A percentile compares a stretch with the other conserved stretches of the same genome.
phyloP scores from a whole-genome alignment of 352 stramenopile species.

The Lagenidium sp. region DNA sequence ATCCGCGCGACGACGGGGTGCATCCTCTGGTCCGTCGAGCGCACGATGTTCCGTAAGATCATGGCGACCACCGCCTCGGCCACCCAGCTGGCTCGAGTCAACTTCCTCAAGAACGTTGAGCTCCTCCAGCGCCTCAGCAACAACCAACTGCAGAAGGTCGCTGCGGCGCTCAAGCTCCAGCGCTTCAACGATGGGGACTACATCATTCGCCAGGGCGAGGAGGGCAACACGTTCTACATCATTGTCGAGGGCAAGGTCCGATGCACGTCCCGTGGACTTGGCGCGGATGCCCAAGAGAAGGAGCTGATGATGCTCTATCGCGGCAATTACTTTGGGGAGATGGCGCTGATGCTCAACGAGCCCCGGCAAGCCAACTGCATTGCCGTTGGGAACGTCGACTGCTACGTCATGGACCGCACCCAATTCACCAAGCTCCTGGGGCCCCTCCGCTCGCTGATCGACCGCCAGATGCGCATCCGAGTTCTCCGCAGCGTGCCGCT shows the following conservation, averaged over 20 bases:
- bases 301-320: conserved; percentile 71
- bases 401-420: conserved; percentile 84
- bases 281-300: conserved; percentile 46
- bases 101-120: conserved; percentile 93
- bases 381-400: conserved; percentile 72
- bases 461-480: conserved; percentile 89
- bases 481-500: conserved; percentile 88
- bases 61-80: conserved; percentile 72
- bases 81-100: conserved; percentile 67
- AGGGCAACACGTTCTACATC: conserved; percentile 97
- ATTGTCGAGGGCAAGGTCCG: conserved; percentile 90
- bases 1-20: conserved; percentile 82
- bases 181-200: conserved; percentile 84
- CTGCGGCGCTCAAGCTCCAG: conserved; percentile 75
- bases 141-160: conserved; percentile 82
- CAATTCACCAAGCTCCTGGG: conserved; percentile 87
- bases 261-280: conserved; percentile 45
- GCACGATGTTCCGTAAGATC: conserved; percentile 75
- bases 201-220: conserved; percentile 92
- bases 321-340: conserved; percentile 86
- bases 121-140: conserved; percentile 86
- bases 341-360: conserved; percentile 81
- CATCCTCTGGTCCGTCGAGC: conserved; percentile 92
- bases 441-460: conserved; percentile 60
- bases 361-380: conserved; percentile 83